A percentile compares a stretch with the other conserved stretches of the same genome.
Conservation (phyloP, 1,284 basidiomycete species). For the Trichosporon asahii region DNA sequence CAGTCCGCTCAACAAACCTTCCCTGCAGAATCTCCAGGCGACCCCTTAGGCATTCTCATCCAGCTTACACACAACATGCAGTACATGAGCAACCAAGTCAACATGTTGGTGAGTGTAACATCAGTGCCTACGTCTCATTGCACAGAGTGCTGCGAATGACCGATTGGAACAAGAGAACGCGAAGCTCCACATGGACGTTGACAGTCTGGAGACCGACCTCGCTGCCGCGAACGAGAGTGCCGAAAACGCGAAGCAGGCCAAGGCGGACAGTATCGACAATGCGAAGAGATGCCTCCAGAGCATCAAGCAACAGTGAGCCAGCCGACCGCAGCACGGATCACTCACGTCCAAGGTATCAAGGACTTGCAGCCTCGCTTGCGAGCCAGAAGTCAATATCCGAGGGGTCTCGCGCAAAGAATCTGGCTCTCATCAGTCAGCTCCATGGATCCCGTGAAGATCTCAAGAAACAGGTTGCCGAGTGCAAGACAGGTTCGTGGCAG, state of each 20-base stretch:
- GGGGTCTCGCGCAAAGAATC: neutral
- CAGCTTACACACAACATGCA: neutral
- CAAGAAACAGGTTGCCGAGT: neutral
- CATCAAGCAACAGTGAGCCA: neutral
- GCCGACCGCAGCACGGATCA: neutral
- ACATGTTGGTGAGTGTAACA: neutral
- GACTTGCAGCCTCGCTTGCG: neutral
- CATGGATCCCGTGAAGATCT: neutral
- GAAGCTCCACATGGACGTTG: neutral
- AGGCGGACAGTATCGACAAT: neutral
- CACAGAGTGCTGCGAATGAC: neutral
- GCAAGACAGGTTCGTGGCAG: neutral
- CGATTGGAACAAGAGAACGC: neutral
- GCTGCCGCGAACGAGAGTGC: neutral
- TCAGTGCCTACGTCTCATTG: neutral
- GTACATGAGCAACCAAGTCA: neutral
- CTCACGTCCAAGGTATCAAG: neutral
- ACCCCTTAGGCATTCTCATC: neutral
- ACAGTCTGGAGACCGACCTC: neutral
- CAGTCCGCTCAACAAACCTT: neutral
- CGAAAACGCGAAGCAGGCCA: neutral
- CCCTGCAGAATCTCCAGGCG: neutral
- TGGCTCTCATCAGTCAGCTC: neutral
- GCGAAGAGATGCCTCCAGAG: neutral
- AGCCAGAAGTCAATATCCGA: slow-evolving; percentile 1